Base-by-base conservation (phyloP, 2,329 filamentous ascomycete genomes). In the Elsinoe perseae region DNA sequence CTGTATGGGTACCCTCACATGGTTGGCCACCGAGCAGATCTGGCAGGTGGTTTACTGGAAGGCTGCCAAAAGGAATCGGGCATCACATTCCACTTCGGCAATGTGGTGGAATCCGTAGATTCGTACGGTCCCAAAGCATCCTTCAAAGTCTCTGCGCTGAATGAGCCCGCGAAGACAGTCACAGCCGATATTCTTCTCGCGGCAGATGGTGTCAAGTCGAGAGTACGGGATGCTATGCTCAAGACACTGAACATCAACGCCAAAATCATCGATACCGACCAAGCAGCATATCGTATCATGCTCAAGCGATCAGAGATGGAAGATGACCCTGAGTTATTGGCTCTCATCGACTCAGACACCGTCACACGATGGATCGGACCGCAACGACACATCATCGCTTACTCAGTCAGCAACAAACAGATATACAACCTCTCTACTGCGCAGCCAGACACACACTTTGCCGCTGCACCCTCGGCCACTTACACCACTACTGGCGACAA, bases 271-370 rank as follows among this genome's bases (percentile, higher is more conserved):
- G 84, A 88, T 61, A 89, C 86, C 0, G 82, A 85, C 3, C 85
- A 90, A 71, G 87, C 87, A 0, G 85, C 86, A 2, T 91, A 91
- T 73, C 81, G 87, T 10, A 87, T 91, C 69, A 86, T 91, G 80
- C 77, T 91, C 16, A 80, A 78, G 1, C 80, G 86, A 10, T 77
- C 81, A 27, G 76, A 85, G 58, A 86, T 91, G 80, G 70, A 76
- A 56, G 62, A 79, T 20, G 85, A 90, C 62, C 78, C 85, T 0
- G 84, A 87, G 61, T 74, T 89, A 48, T 73, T 85, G 54, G 76
- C 72, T n/a, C 76, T 90, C 8, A 75, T 91, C 20, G 81, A 87
- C 62, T 76, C 78, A 42, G 80, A 89, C 64, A 75, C 78, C 50
- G 86, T 86, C 2, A 84, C 83, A 36, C 80, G 87, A 50, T 91